These are phyloP conservation scores for Licmophora abbreviata DNA, from an alignment of 108 stramenopile genomes.

Conservation along the genomic window DNA sequence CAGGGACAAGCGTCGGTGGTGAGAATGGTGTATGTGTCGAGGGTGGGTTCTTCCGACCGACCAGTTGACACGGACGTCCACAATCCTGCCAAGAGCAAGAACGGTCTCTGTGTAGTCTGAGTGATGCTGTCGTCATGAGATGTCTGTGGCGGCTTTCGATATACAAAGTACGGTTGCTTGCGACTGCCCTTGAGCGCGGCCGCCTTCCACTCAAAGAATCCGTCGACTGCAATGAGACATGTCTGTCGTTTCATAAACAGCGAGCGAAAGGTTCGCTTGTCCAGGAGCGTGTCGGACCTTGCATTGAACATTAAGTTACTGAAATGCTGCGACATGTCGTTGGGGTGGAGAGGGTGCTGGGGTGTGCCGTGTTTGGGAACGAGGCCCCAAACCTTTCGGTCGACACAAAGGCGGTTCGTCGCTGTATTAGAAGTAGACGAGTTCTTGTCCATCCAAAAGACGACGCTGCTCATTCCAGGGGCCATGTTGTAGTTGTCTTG, in stretches of 20 bases:
- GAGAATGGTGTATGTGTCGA: constrained; percentile 65
- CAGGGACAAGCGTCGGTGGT: constrained; percentile 59
- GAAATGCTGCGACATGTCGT: constrained; percentile 44
- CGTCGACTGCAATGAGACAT: constrained; percentile 70
- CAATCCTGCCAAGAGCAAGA: constrained; percentile 55
- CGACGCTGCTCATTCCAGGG: constrained; percentile 42
- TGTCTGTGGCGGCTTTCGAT: constrained; percentile 11
- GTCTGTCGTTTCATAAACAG: constrained; percentile 33
- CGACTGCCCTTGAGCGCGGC: constrained; percentile 29
- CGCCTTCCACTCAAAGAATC: constrained; percentile 80
- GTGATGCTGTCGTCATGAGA: background rate
- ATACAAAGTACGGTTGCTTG: constrained; percentile 79
- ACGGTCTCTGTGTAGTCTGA: background rate
- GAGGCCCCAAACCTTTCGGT: constrained; percentile 67
- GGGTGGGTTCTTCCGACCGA: constrained; percentile 17
- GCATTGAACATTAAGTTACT: constrained; percentile 73
- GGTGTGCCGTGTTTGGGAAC: constrained; percentile 45
- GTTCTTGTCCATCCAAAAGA: constrained; percentile 15
- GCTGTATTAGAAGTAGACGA: background rate
- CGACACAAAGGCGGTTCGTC: constrained; percentile 5
- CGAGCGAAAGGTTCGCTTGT: constrained; percentile 52
- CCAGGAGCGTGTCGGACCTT: constrained; percentile 61
- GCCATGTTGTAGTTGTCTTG: constrained; percentile 43
- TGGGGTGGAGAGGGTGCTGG: constrained; percentile 29
- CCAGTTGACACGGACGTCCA: constrained; percentile 57